Base-by-base conservation (phyloP, 31 red algal species). In the Porphyra umbilicalis region DNA sequence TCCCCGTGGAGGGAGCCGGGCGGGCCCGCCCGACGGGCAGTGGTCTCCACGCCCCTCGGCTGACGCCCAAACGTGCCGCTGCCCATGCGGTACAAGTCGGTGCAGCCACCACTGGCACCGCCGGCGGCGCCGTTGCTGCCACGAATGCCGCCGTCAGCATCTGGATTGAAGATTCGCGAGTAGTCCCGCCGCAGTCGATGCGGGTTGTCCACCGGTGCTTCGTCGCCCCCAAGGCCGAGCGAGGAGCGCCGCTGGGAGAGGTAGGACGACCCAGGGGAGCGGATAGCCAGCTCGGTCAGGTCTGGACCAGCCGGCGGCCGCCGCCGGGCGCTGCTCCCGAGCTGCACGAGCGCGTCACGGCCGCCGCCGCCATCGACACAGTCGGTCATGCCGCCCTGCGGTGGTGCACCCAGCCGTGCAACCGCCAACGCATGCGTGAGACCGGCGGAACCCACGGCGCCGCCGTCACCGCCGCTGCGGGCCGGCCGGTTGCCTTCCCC, bases 201-300 rank as follows among this genome's bases (percentile, higher is more conserved):
- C 88, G 91, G 35, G 88, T 46, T 78, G 85, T 93, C 36, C 81
- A 83, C 25, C 57, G 57, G 57, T 6, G 85, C 82, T 74, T 88
- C 86, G 9, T 79, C 83, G 16, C 88, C 75, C 0, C 91, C 91
- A 15, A 93, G 40, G 76, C 82, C 83, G 38, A 88, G 88, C 81
- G 85, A 88, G 8, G 86, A 88, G 34, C 91, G 85, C 81, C 82
- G 82, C 75, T 93, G 82, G 39, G 82, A 88, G 40, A 93, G 79
- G 46, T 85, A 93, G 18, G 84, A 87, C 79, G 85, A 88, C 6
- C 76, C 86, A 9, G 91, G 82, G 16, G 82, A 88, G 74, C 74
- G 83, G 20, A 93, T 78, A n/a, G 83, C 86, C 16, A 93, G 74
- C 57, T 71, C 57, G 57, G 57, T 29, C 57, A 71, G 57, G 25